Percentiles rank a stretch among this genome's conserved stretches.
phyloP scores from a whole-genome alignment of 2,329 filamentous ascomycete species.

The Aspergillus costaricaensis region DNA sequence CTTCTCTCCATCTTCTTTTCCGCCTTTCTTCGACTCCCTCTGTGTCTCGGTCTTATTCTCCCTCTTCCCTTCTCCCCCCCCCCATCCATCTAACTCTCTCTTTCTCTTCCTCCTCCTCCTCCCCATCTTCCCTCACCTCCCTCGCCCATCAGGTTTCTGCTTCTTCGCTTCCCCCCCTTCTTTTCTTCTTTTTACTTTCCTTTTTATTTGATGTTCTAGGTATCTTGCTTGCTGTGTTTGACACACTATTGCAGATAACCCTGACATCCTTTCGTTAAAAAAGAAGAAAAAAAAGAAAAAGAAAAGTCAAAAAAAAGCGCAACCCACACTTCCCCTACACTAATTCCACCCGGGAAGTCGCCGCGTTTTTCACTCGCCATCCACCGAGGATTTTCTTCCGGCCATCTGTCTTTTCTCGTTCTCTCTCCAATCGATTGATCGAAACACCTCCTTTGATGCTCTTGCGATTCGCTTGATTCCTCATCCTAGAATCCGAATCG shows the following conservation, averaged over 20 bases:
- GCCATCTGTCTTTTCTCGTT: slow-evolving; percentile 20
- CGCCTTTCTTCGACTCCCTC: neutral
- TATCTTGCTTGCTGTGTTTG: slow-evolving; percentile 45
- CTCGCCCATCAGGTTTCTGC: slow-evolving; percentile 22
- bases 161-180: slow-evolving; percentile 18
- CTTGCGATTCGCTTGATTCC: slow-evolving; percentile 30
- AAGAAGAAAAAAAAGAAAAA: slow-evolving; percentile 9
- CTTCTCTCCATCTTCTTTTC: slow-evolving; percentile 9
- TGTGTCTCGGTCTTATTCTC: neutral
- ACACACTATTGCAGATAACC: slow-evolving; percentile 45
- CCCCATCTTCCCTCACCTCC: slow-evolving; percentile 12
- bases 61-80: slow-evolving; percentile 13
- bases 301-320: slow-evolving; percentile 13
- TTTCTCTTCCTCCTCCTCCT: slow-evolving; percentile 12
- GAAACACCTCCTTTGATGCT: slow-evolving; percentile 19
- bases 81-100: slow-evolving; percentile 2
- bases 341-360: slow-evolving; percentile 17
- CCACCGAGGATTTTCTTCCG: slow-evolving; percentile 17
- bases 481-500: slow-evolving; percentile 29
- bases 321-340: slow-evolving; percentile 23
- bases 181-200: slow-evolving; percentile 25
- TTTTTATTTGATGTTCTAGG: slow-evolving; percentile 30
- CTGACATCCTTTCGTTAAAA: slow-evolving; percentile 42
- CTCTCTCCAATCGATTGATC: slow-evolving; percentile 18
- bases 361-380: slow-evolving; percentile 14